Evolutionary conservation across 257 asterid genomes (phyloP).

Genomic region (Solanum lycopersicoides): DNA sequence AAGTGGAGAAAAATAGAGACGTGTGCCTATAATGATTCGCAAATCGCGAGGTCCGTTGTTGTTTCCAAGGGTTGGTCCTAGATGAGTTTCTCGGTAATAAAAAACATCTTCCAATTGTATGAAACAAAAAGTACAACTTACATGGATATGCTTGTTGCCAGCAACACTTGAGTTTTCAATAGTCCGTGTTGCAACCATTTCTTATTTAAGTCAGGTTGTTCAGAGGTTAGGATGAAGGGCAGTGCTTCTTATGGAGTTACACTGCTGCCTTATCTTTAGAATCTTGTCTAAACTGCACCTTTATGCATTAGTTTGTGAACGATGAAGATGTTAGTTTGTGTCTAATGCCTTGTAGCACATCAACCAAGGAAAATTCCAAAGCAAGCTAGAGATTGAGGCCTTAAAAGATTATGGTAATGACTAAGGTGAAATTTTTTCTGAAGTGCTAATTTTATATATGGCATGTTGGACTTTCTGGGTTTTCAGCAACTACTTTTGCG

Average conservation of each 20-base stretch:
- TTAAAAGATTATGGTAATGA: neutral
- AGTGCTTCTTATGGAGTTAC: neutral
- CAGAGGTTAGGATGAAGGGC: neutral
- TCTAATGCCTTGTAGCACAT: neutral
- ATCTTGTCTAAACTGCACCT: neutral
- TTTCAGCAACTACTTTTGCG: neutral
- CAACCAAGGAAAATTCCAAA: neutral
- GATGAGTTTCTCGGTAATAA: neutral
- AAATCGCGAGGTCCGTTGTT: neutral
- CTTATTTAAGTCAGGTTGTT: neutral
- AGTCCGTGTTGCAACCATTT: neutral
- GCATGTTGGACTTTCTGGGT: neutral
- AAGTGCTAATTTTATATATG: neutral
- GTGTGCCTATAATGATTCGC: neutral
- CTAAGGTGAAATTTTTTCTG: neutral
- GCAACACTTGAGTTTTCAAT: neutral
- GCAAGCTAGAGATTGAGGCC: neutral
- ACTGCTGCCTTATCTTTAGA: neutral
- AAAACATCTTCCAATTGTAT: neutral
- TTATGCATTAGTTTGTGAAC: neutral
- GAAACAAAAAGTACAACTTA: neutral
- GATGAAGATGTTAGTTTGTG: neutral
- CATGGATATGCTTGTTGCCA: neutral
- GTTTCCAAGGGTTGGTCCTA: neutral
- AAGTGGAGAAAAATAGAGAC: neutral